Percentiles rank a stretch among this genome's conserved stretches.
Evolutionary conservation across 257 asterid species (phyloP).

Genomic region (Nicotiana obtusifolia): DNA sequence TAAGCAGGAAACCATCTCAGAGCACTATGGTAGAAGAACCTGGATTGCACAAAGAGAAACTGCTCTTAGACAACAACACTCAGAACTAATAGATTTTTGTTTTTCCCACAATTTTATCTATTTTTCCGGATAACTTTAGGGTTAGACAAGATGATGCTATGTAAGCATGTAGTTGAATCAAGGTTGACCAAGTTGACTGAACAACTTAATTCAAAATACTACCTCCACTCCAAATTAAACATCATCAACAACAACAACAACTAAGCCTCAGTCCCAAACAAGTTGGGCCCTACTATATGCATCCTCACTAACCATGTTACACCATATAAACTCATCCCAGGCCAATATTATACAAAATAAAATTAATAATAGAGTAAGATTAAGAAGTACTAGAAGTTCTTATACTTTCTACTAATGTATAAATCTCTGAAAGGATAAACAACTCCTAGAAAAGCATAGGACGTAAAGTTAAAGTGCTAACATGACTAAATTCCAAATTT

Average conservation of each 20-base stretch:
- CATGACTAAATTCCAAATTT: not conserved
- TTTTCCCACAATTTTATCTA: not conserved
- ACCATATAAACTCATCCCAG: no score
- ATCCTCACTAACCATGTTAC: no score
- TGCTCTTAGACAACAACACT: not conserved
- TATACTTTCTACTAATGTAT: no score
- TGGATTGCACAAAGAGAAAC: constrained; percentile 34
- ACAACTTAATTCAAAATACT: not conserved
- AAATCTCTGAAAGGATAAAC: no score
- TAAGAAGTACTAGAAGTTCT: no score
- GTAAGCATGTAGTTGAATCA: not conserved
- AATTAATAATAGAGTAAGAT: no score
- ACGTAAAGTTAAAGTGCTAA: no score
- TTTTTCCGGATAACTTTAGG: not conserved
- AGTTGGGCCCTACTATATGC: no score
- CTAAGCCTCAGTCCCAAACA: no score
- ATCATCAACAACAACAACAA: not conserved
- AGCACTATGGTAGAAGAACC: constrained; percentile 99
- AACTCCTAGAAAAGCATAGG: no score
- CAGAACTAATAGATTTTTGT: not conserved
- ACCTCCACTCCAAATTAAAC: not conserved
- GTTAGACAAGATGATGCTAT: not conserved
- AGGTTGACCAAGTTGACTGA: not conserved
- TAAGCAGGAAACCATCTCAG: constrained; percentile 88
- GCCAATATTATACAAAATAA: no score